A percentile compares a stretch with the other conserved stretches of the same genome.
Evolutionary conservation across 768 basidiomycete genomes (phyloP).

Genomic region (Tylopilus balloui): DNA sequence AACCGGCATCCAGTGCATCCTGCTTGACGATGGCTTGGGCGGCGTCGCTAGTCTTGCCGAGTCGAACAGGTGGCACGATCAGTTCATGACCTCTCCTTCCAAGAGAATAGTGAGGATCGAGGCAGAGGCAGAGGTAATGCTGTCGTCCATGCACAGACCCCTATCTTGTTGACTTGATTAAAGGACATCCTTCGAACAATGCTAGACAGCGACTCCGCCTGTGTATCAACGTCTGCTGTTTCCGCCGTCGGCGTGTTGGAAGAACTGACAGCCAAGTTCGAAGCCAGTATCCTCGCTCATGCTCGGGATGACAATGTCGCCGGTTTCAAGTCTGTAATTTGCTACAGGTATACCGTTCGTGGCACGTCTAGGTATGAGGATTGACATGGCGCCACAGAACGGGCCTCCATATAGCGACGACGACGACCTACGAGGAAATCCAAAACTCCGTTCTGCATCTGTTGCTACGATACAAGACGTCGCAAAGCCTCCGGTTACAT

Average conservation of each 20-base stretch:
- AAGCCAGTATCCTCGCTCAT: slow-evolving; percentile 31
- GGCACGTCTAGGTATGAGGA: background rate
- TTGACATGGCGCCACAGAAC: slow-evolving; percentile 36
- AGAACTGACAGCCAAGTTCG: slow-evolving; percentile 36
- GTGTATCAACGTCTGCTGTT: slow-evolving; percentile 15
- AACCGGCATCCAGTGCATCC: slow-evolving; percentile 59
- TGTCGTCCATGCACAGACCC: background rate
- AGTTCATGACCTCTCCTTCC: slow-evolving; percentile 46
- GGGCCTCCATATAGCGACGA: slow-evolving; percentile 51
- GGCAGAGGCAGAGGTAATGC: slow-evolving; percentile 62
- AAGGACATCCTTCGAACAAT: slow-evolving; percentile 22
- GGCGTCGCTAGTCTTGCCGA: slow-evolving; percentile 44
- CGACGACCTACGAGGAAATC: slow-evolving; percentile 25
- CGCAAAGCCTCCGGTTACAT: slow-evolving; percentile 45
- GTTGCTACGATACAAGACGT: slow-evolving; percentile 33
- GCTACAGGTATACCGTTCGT: slow-evolving; percentile 43
- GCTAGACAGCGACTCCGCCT: slow-evolving; percentile 5
- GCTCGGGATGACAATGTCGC: slow-evolving; percentile 50
- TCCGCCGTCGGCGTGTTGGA: slow-evolving; percentile 9
- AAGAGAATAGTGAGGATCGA: slow-evolving; percentile 69
- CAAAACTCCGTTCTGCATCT: slow-evolving; percentile 32
- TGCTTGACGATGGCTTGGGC: slow-evolving; percentile 72
- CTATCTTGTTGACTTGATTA: slow-evolving; percentile 1
- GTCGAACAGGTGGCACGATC: slow-evolving; percentile 57
- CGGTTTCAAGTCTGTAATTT: slow-evolving; percentile 71